Conservation (phyloP, 2,329 filamentous ascomycete genomes). For the Trichoderma sp. region DNA sequence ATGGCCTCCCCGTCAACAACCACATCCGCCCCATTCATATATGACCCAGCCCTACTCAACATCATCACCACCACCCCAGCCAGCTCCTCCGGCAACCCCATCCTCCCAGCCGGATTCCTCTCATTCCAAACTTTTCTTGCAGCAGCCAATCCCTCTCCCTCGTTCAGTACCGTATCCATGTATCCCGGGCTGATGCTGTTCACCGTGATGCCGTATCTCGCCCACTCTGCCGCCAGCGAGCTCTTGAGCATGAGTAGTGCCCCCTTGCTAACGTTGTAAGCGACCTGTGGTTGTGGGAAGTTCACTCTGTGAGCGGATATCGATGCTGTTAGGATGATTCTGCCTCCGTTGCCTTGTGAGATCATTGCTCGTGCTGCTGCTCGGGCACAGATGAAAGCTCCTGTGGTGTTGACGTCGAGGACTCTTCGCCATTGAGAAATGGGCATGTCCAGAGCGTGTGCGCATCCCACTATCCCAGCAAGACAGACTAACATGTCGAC, state of each 20-base stretch:
- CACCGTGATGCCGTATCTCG: conserved; percentile 66
- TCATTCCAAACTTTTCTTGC: conserved; percentile 57
- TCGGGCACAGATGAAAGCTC: conserved; percentile 69
- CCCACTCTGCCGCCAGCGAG: conserved; percentile 73
- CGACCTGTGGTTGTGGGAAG: conserved; percentile 69
- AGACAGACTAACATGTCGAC: conserved; percentile 31
- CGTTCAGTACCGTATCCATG: conserved; percentile 76
- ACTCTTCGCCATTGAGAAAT: conserved; percentile 58
- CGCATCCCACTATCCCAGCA: conserved; percentile 66
- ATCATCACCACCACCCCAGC: conserved; percentile 63
- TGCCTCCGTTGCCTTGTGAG: conserved; percentile 51
- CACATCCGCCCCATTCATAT: conserved; percentile 69
- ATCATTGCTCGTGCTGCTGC: conserved; percentile 60
- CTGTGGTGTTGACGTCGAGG: conserved; percentile 72
- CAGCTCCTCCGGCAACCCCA: conserved; percentile 65
- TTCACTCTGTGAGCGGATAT: conserved; percentile 71
- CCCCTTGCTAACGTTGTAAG: conserved; percentile 73
- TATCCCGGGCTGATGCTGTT: conserved; percentile 74
- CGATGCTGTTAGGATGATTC: conserved; percentile 66
- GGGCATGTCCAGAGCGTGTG: conserved; percentile 54
- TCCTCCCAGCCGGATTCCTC: conserved; percentile 64
- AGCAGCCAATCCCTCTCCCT: conserved; percentile 58
- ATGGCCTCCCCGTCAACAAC: conserved; percentile 59
- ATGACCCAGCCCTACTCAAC: conserved; percentile 61
- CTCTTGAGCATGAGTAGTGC: conserved; percentile 64